Conservation (phyloP, 257 asterid genomes). For the Ligustrum vulgare region DNA sequence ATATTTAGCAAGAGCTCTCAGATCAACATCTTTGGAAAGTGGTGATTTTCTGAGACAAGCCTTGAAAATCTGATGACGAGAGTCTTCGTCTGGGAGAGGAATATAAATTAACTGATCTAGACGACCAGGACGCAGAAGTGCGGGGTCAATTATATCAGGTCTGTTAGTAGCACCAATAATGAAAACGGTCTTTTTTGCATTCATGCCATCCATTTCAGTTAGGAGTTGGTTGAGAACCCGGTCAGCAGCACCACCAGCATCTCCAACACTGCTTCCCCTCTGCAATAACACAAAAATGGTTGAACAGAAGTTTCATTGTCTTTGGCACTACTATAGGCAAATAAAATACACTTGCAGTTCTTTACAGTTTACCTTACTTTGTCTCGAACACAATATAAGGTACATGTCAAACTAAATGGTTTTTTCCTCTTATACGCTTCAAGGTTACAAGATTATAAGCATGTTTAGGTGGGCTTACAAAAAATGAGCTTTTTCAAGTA, state of each 20-base stretch:
- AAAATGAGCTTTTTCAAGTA: too few species aligned
- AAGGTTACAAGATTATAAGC: too few species aligned
- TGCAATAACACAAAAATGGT: conserved; percentile 18
- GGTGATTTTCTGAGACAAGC: conserved; percentile 59
- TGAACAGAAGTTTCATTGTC: neutral
- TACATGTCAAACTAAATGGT: too few species aligned
- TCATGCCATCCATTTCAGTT: conserved; percentile 69
- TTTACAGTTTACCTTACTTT: too few species aligned
- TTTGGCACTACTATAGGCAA: too few species aligned
- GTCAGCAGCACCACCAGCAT: conserved; percentile 69
- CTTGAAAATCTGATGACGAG: conserved; percentile 58
- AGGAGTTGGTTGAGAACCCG: conserved; percentile 59
- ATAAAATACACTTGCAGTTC: too few species aligned
- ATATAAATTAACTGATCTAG: conserved; percentile 60
- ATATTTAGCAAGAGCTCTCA: conserved; percentile 54
- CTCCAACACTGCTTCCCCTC: conserved; percentile 63
- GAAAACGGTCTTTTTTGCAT: conserved; percentile 57
- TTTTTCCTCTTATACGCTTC: too few species aligned
- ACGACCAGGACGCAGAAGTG: conserved; percentile 65
- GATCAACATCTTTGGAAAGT: conserved; percentile 47
- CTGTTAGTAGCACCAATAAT: conserved; percentile 66
- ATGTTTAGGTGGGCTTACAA: too few species aligned
- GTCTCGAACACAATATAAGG: too few species aligned
- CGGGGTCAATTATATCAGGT: conserved; percentile 59
- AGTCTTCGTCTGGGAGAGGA: conserved; percentile 60